Percentiles rank a stretch among this genome's conserved stretches.
Conservation (phyloP, 2,329 filamentous ascomycete genomes). For the Verticillium tricorpus region DNA sequence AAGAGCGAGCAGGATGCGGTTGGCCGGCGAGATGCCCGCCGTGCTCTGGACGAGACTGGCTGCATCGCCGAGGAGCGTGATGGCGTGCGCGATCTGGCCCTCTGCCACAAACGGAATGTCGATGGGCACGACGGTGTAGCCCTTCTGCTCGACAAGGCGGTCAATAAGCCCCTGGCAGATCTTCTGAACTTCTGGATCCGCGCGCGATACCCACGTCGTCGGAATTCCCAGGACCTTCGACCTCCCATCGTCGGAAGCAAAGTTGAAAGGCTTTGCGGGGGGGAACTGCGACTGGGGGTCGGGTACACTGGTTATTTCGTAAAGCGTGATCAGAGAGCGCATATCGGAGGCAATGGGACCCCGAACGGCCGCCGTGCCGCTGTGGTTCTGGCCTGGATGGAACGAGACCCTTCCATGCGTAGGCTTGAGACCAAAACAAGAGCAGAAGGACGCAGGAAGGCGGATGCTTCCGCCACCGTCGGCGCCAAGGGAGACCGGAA, state of each 20-base stretch:
- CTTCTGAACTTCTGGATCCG: conserved; percentile 35
- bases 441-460: conserved; percentile 68
- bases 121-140: conserved; percentile 52
- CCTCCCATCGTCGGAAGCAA: not conserved
- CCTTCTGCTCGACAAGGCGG: conserved; percentile 45
- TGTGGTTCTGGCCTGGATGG: conserved; percentile 53
- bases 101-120: conserved; percentile 54
- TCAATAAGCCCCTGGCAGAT: conserved; percentile 41
- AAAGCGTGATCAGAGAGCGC: conserved; percentile 60
- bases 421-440: conserved; percentile 70
- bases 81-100: conserved; percentile 66
- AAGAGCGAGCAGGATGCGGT: conserved; percentile 62
- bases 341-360: conserved; percentile 67
- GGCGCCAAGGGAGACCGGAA: conserved; percentile 67
- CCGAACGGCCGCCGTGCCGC: conserved; percentile 57
- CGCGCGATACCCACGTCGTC: conserved; percentile 55
- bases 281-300: conserved; percentile 57
- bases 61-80: conserved; percentile 67
- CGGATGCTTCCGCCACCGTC: conserved; percentile 73
- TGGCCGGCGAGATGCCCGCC: conserved; percentile 51
- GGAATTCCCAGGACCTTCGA: conserved; percentile 58
- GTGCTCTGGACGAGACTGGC: conserved; percentile 41
- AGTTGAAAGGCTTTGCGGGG: conserved; percentile 16
- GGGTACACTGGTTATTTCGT: conserved; percentile 60
- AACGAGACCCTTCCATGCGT: conserved; percentile 63